Evolutionary conservation across 148 eudicot genomes (phyloP), one percentile per base, ranked within the genome.

Genomic region (Cornus controversa): DNA sequence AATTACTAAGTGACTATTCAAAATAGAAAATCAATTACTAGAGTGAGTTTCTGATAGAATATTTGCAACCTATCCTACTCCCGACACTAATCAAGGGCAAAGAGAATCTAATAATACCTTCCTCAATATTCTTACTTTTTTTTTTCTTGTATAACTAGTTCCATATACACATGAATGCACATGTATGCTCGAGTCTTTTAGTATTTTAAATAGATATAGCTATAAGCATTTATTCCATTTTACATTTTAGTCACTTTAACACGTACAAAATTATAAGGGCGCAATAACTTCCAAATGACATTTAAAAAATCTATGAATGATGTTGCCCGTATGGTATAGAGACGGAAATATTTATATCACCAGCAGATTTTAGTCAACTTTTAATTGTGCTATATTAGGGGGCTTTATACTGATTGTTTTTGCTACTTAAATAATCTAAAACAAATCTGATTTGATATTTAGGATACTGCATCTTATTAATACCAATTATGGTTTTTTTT

Each of bases 381-480:
- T 60, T 63, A 25, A n/a, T 64, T 58, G 14, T 23, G 31, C 36
- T 24, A 34, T 66, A 5, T 74, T 74, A 40, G 15, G 34, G 36
- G 8, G 20, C 40, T n/a, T 47, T 66, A 47, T 10, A 47, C 63
- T 47, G 47, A 37, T 36, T 26, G 42, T 75, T 66, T 66, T 20
- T 27, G 11, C 37, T 62, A 45, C 15, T 20, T 45, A 67, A 75
- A 20, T 66, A 20, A 66, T 45, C 64, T 47, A n/a, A 29, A 24
- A 66, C 76, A 57, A 5, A 66, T 45, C 27, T 53, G 42, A 25
- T 47, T 27, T n/a, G 25, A 37, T 26, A 26, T 75, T 65, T 45
- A 34, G 34, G 71, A 22, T n/a, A 75, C 64, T 28, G 57, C 14
- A 67, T 77, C 53, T 68, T 68, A 68, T 50, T 68, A 54, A 62